phyloP scores from a whole-genome alignment of 805 yeast species.

The Maudiozyma pseudohumilis region DNA sequence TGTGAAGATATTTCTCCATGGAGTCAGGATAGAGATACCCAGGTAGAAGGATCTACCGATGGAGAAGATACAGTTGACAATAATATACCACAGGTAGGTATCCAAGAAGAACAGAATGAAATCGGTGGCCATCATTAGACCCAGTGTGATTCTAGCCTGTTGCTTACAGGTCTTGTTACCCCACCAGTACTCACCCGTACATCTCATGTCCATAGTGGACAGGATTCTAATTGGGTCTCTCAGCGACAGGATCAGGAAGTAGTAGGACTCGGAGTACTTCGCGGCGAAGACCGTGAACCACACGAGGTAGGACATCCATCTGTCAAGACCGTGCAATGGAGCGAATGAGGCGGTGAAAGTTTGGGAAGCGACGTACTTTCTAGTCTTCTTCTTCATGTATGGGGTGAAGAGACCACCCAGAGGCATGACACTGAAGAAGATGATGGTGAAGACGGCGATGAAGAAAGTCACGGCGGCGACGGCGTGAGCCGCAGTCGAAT shows the following conservation, averaged over 20 bases:
- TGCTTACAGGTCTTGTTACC: constrained; percentile 62
- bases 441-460: constrained; percentile 71
- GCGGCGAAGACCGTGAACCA: constrained; percentile 89
- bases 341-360: constrained; percentile 91
- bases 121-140: constrained; percentile 88
- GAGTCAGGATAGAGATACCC: constrained; percentile 97
- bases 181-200: constrained; percentile 92
- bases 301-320: constrained; percentile 90
- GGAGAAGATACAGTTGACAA: constrained; percentile 89
- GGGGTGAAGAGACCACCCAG: constrained; percentile 93
- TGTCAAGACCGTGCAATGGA: constrained; percentile 73
- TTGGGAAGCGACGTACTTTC: constrained; percentile 87
- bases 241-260: constrained; percentile 76
- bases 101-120: constrained; percentile 94
- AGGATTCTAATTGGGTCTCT: constrained; percentile 92
- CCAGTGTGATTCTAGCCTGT: constrained; percentile 83
- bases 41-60: constrained; percentile 96
- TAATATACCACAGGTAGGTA: constrained; percentile 98
- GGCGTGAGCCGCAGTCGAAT: constrained; percentile 63
- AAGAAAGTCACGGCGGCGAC: constrained; percentile 84
- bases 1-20: constrained; percentile 98
- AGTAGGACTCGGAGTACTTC: constrained; percentile 83
- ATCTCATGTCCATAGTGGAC: constrained; percentile 80
- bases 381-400: constrained; percentile 74
- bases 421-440: constrained; percentile 92